Conservation (phyloP, 169 alveolate species). For the Gregarina niphandrodes region DNA sequence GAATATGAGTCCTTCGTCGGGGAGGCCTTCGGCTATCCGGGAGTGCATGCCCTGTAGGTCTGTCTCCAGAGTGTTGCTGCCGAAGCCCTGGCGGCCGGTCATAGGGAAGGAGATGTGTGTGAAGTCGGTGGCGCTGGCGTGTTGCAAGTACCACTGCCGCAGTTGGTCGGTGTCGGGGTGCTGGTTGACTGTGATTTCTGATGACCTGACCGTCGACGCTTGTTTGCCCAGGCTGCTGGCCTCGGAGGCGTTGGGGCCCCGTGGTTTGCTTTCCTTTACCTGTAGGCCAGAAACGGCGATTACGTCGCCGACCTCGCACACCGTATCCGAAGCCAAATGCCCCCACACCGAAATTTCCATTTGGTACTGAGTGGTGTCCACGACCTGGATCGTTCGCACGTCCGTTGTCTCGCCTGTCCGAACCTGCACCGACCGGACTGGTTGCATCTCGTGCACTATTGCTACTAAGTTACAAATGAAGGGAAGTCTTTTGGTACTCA, state of each 20-base stretch:
- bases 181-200: constrained; percentile 1
- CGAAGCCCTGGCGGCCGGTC: constrained; percentile 5
- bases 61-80: constrained; percentile 2
- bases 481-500: too few species aligned
- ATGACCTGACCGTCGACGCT: constrained; percentile 1
- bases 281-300: constrained; percentile 8
- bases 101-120: background rate
- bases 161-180: too few species aligned
- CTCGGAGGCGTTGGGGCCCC: constrained; percentile 9
- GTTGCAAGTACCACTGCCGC: constrained; percentile 12
- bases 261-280: constrained; percentile 11
- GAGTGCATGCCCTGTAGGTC: background rate
- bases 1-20: constrained; percentile 6
- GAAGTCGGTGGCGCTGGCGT: background rate
- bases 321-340: constrained; percentile 1
- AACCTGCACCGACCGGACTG: too few species aligned
- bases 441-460: too few species aligned
- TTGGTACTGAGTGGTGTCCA: constrained; percentile 9
- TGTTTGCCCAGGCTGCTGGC: too few species aligned
- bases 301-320: background rate
- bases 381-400: constrained; percentile 4
- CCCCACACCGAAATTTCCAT: constrained; percentile 17
- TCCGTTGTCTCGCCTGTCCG: constrained; percentile 12
- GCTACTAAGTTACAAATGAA: too few species aligned
- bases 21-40: constrained; percentile 2